Evolutionary conservation across 345 rosid genomes (phyloP), one percentile per base, ranked within the genome.

Genomic region (Clarkia xantiana): DNA sequence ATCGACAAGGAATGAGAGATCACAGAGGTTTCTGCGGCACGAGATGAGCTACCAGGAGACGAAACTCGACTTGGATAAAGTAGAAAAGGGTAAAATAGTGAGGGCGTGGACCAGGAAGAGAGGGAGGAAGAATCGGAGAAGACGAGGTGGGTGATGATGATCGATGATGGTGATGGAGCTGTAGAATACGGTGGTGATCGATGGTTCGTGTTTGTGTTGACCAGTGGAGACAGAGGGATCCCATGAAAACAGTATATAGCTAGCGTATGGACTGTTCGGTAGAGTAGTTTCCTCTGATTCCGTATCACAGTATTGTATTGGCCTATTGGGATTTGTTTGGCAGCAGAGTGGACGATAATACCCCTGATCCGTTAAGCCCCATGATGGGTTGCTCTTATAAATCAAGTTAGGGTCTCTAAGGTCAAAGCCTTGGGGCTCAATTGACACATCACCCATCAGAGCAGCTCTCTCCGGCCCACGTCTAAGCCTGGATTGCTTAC

Each of bases 241-340:
- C 10, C 39, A 3, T 14, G 18, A 13, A 14, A 18, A 12, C 16
- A 14, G 45, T 16, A 11, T 4, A 8, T 15, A n/a, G 34, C 45
- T 18, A 14, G 20, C 55, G 13, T 11, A 15, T 34, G 29, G 74
- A 67, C 72, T 41, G 76, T 61, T 63, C 55, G 76, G 70, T 52
- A 58, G 16, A 55, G 64, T 51, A 16, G 56, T 53, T 45, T 40
- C 19, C 60, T 47, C 14, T 44, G 42, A 1, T 19, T 47, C 18
- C 52, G 18, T 19, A n/a, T n/a, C n/a, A n/a, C n/a, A n/a, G n/a
- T n/a, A n/a, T n/a, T n/a, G n/a, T n/a, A 46, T 19, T 47, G 45
- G 45, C 9, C 9, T 29, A 29, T 29, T 29, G 36, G 36, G 9
- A 29, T 29, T 29, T 29, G 36, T 29, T 29, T 29, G 7, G 6